Evolutionary conservation across 345 rosid genomes (phyloP).

Genomic region (Acer negundo): DNA sequence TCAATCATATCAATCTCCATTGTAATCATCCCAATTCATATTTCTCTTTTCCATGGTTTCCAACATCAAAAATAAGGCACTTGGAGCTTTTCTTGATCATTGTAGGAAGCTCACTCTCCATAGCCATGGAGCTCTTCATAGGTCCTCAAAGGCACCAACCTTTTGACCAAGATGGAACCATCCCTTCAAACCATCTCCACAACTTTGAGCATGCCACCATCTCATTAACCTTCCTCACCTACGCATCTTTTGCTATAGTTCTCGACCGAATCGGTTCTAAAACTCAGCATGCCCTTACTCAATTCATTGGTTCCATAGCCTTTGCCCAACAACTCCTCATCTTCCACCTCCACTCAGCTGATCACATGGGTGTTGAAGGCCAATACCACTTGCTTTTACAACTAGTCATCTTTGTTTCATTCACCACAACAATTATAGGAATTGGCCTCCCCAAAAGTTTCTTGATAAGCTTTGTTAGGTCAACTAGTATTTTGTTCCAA

Average conservation of each 20-base stretch:
- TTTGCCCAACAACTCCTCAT: conserved; percentile 71
- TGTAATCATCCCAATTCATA: conserved; percentile 52
- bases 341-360: conserved; percentile 81
- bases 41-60: conserved; percentile 64
- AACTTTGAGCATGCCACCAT: conserved; percentile 84
- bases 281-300: conserved; percentile 44
- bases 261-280: conserved; percentile 44
- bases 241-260: conserved; percentile 57
- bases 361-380: conserved; percentile 82
- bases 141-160: conserved; percentile 79
- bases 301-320: conserved; percentile 57
- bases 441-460: conserved; percentile 61
- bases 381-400: conserved; percentile 83
- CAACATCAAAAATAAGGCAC: conserved; percentile 49
- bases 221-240: conserved; percentile 63
- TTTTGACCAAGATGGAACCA: conserved; percentile 72
- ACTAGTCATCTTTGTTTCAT: conserved; percentile 47
- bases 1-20: conserved; percentile 68
- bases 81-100: conserved; percentile 65
- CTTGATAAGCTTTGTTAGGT: conserved; percentile 69
- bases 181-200: conserved; percentile 84
- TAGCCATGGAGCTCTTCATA: conserved; percentile 79
- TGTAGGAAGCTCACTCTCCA: conserved; percentile 53
- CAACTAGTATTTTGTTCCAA: conserved; percentile 64
- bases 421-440: conserved; percentile 67